Conservation (phyloP, 352 stramenopile species). For the Aphanomyces invadans region DNA sequence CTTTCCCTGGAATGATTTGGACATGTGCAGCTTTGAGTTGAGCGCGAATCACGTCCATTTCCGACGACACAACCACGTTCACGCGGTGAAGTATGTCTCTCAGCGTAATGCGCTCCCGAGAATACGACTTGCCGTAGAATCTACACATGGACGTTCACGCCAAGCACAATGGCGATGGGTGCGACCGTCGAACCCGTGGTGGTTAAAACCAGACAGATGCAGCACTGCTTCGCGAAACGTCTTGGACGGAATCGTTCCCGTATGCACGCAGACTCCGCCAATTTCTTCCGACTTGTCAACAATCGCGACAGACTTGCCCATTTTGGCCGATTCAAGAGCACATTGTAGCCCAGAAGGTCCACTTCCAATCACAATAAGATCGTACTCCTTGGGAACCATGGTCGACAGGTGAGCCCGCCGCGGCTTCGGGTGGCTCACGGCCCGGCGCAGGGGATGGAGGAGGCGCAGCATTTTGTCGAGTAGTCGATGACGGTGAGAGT, state of each 20-base stretch:
- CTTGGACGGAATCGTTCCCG: conserved; percentile 81
- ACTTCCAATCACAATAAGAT: conserved; percentile 84
- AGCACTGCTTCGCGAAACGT: conserved; percentile 88
- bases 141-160: conserved; percentile 14
- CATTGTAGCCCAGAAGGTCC: conserved; percentile 81
- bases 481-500: neutral
- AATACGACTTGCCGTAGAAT: conserved; percentile 83
- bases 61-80: conserved; percentile 63
- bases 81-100: conserved; percentile 77
- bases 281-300: conserved; percentile 58
- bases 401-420: neutral
- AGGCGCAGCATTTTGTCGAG: neutral
- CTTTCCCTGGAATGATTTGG: conserved; percentile 60
- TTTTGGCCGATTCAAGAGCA: conserved; percentile 78
- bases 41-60: conserved; percentile 73
- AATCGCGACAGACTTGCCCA: conserved; percentile 66
- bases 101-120: conserved; percentile 74
- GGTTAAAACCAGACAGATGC: conserved; percentile 83
- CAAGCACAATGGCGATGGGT: neutral
- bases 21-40: conserved; percentile 71
- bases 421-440: neutral
- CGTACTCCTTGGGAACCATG: conserved; percentile 35
- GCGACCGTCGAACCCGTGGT: conserved; percentile 46
- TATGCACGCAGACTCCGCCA: conserved; percentile 66
- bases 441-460: neutral